phyloP scores from a whole-genome alignment of 2,329 filamentous ascomycete genomes.

The Sclerotinia trifoliorum region DNA sequence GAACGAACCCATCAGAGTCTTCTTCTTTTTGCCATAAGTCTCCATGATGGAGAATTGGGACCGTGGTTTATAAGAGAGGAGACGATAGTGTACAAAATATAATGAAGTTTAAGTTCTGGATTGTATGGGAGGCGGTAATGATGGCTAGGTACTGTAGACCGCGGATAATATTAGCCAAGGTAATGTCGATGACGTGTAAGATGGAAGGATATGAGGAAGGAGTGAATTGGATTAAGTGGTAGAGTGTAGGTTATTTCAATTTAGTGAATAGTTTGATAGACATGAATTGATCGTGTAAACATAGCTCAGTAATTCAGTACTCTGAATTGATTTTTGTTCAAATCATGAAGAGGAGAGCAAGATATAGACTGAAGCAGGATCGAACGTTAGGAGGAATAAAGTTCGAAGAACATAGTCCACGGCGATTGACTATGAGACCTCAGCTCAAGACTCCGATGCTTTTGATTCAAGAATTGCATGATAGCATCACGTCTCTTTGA shows the following conservation, averaged over 20 bases:
- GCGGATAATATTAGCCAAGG: neutral
- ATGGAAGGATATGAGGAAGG: neutral
- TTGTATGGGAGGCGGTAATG: neutral
- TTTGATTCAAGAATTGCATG: neutral
- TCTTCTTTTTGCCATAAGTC: constrained; percentile 33
- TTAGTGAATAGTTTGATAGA: neutral
- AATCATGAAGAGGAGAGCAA: neutral
- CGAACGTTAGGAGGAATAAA: neutral
- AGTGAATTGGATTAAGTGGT: neutral
- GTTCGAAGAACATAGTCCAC: neutral
- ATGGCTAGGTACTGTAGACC: neutral
- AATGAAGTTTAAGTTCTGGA: neutral
- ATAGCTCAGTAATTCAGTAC: neutral
- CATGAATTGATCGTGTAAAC: neutral
- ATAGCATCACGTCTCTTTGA: neutral
- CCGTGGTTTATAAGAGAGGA: neutral
- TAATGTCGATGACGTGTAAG: neutral
- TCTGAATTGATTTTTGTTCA: neutral
- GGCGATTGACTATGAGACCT: neutral
- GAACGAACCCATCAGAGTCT: constrained; percentile 30
- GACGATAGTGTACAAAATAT: neutral
- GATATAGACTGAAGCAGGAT: neutral
- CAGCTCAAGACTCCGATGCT: neutral
- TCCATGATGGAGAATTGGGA: constrained; percentile 23
- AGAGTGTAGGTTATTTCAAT: neutral